Conservation (phyloP, 805 yeast genomes). For the Brettanomyces bruxellensis region DNA sequence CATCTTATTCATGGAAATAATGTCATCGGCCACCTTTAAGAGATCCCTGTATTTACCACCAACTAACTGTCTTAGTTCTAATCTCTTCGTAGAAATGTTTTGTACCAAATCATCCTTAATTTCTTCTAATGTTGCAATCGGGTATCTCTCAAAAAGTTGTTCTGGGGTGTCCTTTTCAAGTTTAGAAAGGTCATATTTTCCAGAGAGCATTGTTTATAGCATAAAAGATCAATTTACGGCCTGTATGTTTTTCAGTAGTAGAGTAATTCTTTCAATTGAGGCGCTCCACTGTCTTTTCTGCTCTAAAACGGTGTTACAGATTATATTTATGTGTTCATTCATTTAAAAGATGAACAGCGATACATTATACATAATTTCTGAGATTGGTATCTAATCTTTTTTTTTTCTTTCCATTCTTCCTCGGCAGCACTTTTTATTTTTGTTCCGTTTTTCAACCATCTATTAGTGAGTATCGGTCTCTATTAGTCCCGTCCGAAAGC, state of each 20-base stretch:
- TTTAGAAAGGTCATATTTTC: neutral
- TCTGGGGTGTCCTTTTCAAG: constrained; percentile 10
- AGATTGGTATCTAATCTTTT: no score
- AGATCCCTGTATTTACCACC: constrained; percentile 28
- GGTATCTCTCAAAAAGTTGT: constrained; percentile 19
- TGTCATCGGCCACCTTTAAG: constrained; percentile 28
- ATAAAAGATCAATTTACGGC: no score
- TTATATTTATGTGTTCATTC: no score
- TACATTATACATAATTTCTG: neutral
- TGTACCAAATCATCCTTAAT: constrained; percentile 13
- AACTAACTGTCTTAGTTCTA: constrained; percentile 23
- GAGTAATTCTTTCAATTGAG: no score
- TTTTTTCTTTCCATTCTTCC: neutral
- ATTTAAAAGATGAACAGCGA: no score
- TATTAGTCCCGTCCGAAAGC: no score
- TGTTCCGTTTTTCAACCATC: no score
- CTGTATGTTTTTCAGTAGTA: no score
- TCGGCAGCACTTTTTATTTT: neutral
- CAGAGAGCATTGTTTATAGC: no score
- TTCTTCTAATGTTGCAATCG: constrained; percentile 21
- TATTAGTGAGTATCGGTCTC: no score
- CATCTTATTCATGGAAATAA: constrained; percentile 24
- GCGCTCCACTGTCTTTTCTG: no score
- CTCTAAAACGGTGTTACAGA: no score
- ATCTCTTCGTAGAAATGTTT: constrained; percentile 15